phyloP scores from a whole-genome alignment of 2,329 filamentous ascomycete species.

The Ceratocystis cacaofunesta region DNA sequence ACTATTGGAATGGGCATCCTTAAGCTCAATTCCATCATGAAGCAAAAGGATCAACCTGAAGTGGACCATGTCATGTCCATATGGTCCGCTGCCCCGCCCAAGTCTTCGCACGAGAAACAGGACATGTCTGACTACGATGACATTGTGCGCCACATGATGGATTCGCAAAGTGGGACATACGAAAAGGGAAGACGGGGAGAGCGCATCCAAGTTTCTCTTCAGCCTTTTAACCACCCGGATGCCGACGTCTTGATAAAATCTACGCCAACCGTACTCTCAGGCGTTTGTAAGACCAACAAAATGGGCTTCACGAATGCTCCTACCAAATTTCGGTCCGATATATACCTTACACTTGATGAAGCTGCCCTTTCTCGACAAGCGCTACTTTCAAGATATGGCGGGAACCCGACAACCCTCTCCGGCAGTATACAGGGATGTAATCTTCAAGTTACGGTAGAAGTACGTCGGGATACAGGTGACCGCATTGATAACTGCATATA shows the following conservation, averaged over 20 bases:
- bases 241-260: constrained; percentile 68
- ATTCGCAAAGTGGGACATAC: constrained; percentile 58
- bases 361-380: constrained; percentile 67
- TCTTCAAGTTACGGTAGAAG: constrained; percentile 77
- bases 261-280: constrained; percentile 75
- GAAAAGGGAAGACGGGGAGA: constrained; percentile 59
- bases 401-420: constrained; percentile 59
- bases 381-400: constrained; percentile 47
- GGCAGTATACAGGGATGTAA: constrained; percentile 51
- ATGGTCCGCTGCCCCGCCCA: constrained; percentile 43
- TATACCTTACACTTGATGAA: constrained; percentile 75
- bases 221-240: constrained; percentile 62
- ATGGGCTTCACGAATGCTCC: constrained; percentile 91
- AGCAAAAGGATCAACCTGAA: constrained; percentile 51
- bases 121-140: constrained; percentile 55
- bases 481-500: constrained; percentile 80
- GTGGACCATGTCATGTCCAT: constrained; percentile 62
- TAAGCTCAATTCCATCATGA: constrained; percentile 60
- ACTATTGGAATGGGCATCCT: constrained; percentile 65
- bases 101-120: constrained; percentile 38
- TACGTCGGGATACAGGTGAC: constrained; percentile 63
- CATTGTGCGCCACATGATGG: constrained; percentile 56
- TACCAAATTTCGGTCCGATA: constrained; percentile 77
- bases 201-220: constrained; percentile 63
- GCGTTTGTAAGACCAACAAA: constrained; percentile 65